Conservation (phyloP, 768 basidiomycete genomes). For the Exsudoporus frostii region DNA sequence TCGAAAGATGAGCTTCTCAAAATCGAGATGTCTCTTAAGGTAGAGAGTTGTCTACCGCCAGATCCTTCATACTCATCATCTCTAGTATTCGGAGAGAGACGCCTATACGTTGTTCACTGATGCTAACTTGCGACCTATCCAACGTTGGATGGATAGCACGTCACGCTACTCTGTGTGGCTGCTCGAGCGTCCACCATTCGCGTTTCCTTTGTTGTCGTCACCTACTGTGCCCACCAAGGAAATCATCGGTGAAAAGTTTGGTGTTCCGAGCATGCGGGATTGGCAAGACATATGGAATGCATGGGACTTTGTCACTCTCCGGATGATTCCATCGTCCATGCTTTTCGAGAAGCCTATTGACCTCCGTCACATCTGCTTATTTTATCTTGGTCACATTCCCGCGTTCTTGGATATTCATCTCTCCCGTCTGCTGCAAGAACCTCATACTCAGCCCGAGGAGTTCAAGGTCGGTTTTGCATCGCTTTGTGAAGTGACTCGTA, state of each 20-base stretch:
- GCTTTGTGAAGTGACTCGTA: conserved; percentile 4
- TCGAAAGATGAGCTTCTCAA: conserved; percentile 71
- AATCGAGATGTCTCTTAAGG: conserved; percentile 89
- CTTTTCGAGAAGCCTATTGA: conserved; percentile 90
- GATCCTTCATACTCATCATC: background rate
- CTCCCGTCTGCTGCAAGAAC: conserved; percentile 67
- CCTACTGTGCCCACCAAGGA: conserved; percentile 28
- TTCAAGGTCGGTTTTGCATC: conserved; percentile 54
- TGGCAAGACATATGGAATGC: conserved; percentile 84
- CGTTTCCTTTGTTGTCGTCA: conserved; percentile 60
- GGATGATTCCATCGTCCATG: conserved; percentile 87
- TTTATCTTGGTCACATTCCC: conserved; percentile 94
- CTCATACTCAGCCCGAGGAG: conserved; percentile 78
- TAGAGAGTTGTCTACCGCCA: conserved; percentile 28
- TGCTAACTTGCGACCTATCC: conserved; percentile 77
- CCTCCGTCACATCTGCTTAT: conserved; percentile 93
- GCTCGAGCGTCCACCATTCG: conserved; percentile 80
- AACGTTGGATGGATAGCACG: conserved; percentile 77
- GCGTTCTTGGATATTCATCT: conserved; percentile 91
- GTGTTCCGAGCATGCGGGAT: conserved; percentile 69
- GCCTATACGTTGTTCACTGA: conserved; percentile 65
- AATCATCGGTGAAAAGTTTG: conserved; percentile 40
- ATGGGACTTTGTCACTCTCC: conserved; percentile 83
- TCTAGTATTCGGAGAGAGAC: conserved; percentile 77
- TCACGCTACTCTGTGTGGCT: conserved; percentile 84